phyloP scores from a whole-genome alignment of 495 filamentous ascomycete genomes.

The Annulohypoxylon moriforme region DNA sequence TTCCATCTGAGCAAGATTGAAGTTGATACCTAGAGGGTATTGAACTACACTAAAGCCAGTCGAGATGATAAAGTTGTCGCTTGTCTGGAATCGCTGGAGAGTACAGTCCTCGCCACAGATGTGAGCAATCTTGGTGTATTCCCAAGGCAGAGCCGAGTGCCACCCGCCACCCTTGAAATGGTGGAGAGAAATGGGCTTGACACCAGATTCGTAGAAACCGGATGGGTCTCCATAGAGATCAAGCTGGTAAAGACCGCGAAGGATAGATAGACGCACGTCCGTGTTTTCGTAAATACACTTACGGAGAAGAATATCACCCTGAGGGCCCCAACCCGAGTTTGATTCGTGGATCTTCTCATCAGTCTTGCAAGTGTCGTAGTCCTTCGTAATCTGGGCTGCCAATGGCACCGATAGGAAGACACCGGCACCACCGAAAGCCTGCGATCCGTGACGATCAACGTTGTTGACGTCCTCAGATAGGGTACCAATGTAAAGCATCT shows the following conservation, averaged over 20 bases:
- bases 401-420: conserved; percentile 75
- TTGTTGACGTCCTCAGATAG: conserved; percentile 77
- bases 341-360: conserved; percentile 61
- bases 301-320: conserved; percentile 73
- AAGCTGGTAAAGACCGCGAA: conserved; percentile 74
- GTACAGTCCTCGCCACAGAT: conserved; percentile 73
- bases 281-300: conserved; percentile 75
- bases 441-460: conserved; percentile 73
- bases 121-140: conserved; percentile 73
- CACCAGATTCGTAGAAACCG: conserved; percentile 75
- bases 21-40: conserved; percentile 67
- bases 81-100: conserved; percentile 73
- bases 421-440: conserved; percentile 78
- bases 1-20: conserved; percentile 72
- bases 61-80: conserved; percentile 71
- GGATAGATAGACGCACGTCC: conserved; percentile 67
- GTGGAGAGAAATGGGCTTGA: conserved; percentile 72
- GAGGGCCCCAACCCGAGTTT: conserved; percentile 65
- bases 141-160: conserved; percentile 65
- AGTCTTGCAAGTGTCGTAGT: conserved; percentile 66
- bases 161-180: conserved; percentile 70
- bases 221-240: conserved; percentile 73
- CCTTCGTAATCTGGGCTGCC: conserved; percentile 67
- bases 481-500: conserved; percentile 73
- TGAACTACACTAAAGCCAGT: conserved; percentile 73